Base-by-base conservation (phyloP, 1,284 basidiomycete species). In the Ceratorhiza oryzae-sativae region DNA sequence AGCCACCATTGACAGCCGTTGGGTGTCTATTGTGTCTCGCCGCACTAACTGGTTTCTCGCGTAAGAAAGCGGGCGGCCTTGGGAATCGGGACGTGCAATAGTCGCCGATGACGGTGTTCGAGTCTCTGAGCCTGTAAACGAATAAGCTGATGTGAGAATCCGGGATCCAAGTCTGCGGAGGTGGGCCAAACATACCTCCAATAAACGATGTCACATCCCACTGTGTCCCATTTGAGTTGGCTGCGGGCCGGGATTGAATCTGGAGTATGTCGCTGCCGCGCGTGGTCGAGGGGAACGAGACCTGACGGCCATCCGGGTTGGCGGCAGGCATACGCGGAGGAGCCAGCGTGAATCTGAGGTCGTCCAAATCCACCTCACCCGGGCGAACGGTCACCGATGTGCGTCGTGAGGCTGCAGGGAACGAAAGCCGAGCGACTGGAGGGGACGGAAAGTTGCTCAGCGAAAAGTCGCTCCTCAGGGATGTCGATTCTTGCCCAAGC, bases 191-290 rank as follows among this genome's bases (percentile, higher is more conserved):
- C 86, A 79, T 75, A 90, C 89, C 84, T 73, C 85, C 87, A 75
- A 91, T 90, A 77, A 91, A 91, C 2, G 90, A 91, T 25, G 90
- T 91, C 25, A 91, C 88, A 75, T 91, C 89, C 75, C 88, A 90
- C 74, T 86, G 86, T 0, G 85, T 88, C 15, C 82, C 86, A 23
- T 61, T 59, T 15, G 78, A 71, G 48, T 20, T 74, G 70, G 55
- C 72, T 27, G 71, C 77, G 13, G 76, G 72, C 1, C 76, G 75
- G 41, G 77, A 77, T 18, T 76, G 71, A 58, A 76, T 53, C 51
- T 76, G 67, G 2, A 74, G 72, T 51, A 81, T 80, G 12, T 78
- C 79, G 49, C 80, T 79, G 71, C 76, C 77, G n/a, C 77, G 75
- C 5, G 68, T 74, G 45, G 80, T 78, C n/a, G 82, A 81, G 9